Evolutionary conservation across 1,139 yeast genomes (phyloP).

Genomic region (Sugiyamaella neomexicana): DNA sequence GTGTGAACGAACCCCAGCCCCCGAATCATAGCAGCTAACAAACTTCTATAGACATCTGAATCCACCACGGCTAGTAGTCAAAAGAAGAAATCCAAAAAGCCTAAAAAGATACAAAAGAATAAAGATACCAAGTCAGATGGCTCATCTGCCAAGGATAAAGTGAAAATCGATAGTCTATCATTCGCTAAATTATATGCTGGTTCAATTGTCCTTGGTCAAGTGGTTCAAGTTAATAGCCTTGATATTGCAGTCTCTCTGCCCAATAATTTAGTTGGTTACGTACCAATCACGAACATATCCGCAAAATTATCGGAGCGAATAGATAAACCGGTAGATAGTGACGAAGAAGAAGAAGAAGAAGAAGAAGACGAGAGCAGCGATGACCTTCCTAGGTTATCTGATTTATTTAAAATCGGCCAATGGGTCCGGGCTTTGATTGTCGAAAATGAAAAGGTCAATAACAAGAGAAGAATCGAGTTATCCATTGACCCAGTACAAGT

Average conservation of each 20-base stretch:
- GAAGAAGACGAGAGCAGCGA: conserved; percentile 40
- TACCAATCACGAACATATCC: conserved; percentile 75
- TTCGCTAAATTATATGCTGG: conserved; percentile 69
- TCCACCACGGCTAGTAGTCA: conserved; percentile 10
- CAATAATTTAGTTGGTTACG: conserved; percentile 78
- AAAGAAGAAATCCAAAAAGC: conserved; percentile 29
- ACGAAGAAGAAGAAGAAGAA: conserved; percentile 36
- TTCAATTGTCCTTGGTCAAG: conserved; percentile 72
- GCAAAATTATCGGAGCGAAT: conserved; percentile 56
- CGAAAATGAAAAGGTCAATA: conserved; percentile 39
- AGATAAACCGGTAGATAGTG: conserved; percentile 46
- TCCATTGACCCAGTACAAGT: conserved; percentile 74
- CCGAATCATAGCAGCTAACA: neutral
- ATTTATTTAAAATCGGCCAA: conserved; percentile 68
- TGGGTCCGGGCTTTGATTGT: conserved; percentile 81
- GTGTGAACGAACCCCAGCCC: neutral
- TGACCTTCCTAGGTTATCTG: conserved; percentile 40
- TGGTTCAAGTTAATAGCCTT: conserved; percentile 56
- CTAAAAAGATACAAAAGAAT: neutral
- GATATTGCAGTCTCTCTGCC: conserved; percentile 74
- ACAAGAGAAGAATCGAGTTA: conserved; percentile 63
- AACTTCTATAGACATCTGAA: conserved; percentile 9
- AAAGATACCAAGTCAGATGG: conserved; percentile 32
- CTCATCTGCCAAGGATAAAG: conserved; percentile 26
- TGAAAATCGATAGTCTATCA: conserved; percentile 57